phyloP scores from a whole-genome alignment of 805 yeast species.

The Ogataea methanolica region DNA sequence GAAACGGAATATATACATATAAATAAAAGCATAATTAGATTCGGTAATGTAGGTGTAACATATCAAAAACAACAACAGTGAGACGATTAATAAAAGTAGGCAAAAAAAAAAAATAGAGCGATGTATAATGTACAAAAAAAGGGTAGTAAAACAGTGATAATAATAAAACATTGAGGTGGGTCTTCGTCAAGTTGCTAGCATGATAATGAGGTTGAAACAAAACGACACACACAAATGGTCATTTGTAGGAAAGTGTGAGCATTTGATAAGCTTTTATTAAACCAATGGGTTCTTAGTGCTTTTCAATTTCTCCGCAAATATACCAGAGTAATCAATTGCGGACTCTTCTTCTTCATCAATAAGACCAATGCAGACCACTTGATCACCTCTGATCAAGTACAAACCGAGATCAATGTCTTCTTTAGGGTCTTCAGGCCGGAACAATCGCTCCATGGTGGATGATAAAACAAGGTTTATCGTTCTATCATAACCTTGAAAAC shows the following conservation, averaged over 20 bases:
- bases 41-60: constrained; percentile 7
- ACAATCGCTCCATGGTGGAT: constrained; percentile 46
- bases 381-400: constrained; percentile 54
- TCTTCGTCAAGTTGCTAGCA: no score
- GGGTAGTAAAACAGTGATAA: no score
- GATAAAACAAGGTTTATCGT: constrained; percentile 56
- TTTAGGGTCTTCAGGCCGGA: constrained; percentile 36
- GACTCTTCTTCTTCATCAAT: constrained; percentile 40
- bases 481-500: constrained; percentile 58
- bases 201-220: neutral
- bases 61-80: no score
- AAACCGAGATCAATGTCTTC: constrained; percentile 42
- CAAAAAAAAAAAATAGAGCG: no score
- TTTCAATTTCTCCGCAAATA: constrained; percentile 22
- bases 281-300: constrained; percentile 28
- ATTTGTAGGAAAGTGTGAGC: neutral
- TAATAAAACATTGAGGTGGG: no score
- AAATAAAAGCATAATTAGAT: neutral
- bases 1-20: neutral
- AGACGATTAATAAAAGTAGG: no score
- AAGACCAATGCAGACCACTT: constrained; percentile 51
- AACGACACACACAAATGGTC: neutral
- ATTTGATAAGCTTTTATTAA: neutral
- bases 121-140: no score
- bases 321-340: constrained; percentile 36